These are phyloP conservation scores for Hypomyces perniciosus DNA, from an alignment of 2,329 filamentous ascomycete species.

Conservation along the genomic window DNA sequence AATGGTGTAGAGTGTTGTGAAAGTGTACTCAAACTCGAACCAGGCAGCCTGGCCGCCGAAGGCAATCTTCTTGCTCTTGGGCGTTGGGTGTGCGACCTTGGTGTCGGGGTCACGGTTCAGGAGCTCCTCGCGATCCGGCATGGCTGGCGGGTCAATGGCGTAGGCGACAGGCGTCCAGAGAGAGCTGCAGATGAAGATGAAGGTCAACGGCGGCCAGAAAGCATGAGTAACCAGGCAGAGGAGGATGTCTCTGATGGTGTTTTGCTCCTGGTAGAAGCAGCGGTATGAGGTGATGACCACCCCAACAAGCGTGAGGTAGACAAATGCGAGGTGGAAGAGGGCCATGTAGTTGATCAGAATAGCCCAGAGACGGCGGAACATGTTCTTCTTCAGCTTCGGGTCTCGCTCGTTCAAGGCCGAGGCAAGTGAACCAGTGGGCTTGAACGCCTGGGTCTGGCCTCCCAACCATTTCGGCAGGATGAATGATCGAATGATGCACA, in stretches of 20 bases:
- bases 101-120: conserved; percentile 50
- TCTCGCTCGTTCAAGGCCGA: conserved; percentile 55
- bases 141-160: conserved; percentile 52
- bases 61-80: conserved; percentile 47
- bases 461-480: conserved; percentile 54
- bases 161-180: conserved; percentile 56
- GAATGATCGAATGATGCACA: conserved; percentile 53
- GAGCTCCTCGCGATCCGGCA: conserved; percentile 53
- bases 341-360: conserved; percentile 52
- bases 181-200: conserved; percentile 48
- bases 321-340: conserved; percentile 48
- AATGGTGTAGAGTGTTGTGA: conserved; percentile 44
- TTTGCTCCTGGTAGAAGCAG: conserved; percentile 36
- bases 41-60: conserved; percentile 48
- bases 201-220: conserved; percentile 56
- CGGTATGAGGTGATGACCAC: conserved; percentile 46
- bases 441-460: conserved; percentile 52
- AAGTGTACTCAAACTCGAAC: conserved; percentile 50
- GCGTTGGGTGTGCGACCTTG: conserved; percentile 45
- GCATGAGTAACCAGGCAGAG: conserved; percentile 52
- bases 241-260: conserved; percentile 34
- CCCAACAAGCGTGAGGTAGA: conserved; percentile 46
- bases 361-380: conserved; percentile 47
- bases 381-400: conserved; percentile 42
- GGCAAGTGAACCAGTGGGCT: conserved; percentile 52